A percentile compares a stretch with the other conserved stretches of the same genome.
phyloP scores from a whole-genome alignment of 129 eudicot species.

The Helianthus tuberosus region DNA sequence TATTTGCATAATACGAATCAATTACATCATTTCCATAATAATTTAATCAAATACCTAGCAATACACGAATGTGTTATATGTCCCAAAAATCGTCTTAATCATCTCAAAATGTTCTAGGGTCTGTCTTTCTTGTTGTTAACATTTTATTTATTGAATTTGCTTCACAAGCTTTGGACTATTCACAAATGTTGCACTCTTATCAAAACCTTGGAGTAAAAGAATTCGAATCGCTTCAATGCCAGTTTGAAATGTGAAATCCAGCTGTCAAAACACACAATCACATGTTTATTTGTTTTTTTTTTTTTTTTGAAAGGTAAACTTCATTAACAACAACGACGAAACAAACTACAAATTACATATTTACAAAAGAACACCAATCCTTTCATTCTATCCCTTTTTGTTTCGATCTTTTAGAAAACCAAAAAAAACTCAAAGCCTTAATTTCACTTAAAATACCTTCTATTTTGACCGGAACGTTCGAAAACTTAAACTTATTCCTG shows the following conservation, averaged over 20 bases:
- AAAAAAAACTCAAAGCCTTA: too few species aligned
- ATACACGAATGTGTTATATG: neutral
- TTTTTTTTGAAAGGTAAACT: too few species aligned
- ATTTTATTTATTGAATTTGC: conserved; percentile 25
- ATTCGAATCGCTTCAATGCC: conserved; percentile 86
- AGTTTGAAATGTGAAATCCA: conserved; percentile 73
- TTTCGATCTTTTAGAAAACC: too few species aligned
- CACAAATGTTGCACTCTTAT: conserved; percentile 87
- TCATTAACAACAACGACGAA: too few species aligned
- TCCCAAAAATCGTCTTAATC: conserved; percentile 19
- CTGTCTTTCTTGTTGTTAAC: neutral
- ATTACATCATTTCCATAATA: neutral
- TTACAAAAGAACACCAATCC: too few species aligned
- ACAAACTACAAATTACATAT: too few species aligned
- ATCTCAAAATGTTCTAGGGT: conserved; percentile 12
- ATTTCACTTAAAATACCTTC: too few species aligned
- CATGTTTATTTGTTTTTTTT: neutral
- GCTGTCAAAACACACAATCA: conserved; percentile 41
- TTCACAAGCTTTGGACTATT: conserved; percentile 60
- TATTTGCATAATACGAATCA: neutral
- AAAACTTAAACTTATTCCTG: too few species aligned
- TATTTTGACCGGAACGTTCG: too few species aligned
- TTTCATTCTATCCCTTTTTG: too few species aligned
- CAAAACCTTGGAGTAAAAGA: conserved; percentile 72
- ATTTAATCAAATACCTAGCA: too few species aligned